Evolutionary conservation across 805 yeast species (phyloP).

Genomic region (Cyberlindnera sargentensis): DNA sequence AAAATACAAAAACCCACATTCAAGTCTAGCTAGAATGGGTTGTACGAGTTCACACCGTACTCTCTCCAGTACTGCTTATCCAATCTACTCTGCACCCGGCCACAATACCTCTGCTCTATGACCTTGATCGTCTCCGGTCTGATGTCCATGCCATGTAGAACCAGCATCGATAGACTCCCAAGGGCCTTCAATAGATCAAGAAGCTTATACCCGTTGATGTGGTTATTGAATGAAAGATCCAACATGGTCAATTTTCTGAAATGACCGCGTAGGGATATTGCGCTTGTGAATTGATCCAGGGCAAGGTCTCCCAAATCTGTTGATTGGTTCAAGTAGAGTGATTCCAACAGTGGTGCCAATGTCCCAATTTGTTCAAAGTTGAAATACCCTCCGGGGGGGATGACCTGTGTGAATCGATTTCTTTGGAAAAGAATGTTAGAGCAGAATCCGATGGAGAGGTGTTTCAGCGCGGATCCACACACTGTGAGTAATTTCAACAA

Average conservation of each 20-base stretch:
- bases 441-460: slow-evolving; percentile 18
- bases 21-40: slow-evolving; percentile 15
- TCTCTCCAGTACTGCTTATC: slow-evolving; percentile 20
- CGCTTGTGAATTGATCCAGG: slow-evolving; percentile 9
- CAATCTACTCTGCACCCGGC: slow-evolving; percentile 16
- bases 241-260: slow-evolving; percentile 7
- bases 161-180: slow-evolving; percentile 6
- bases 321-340: slow-evolving; percentile 18
- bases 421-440: slow-evolving; percentile 16
- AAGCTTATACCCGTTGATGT: slow-evolving; percentile 18
- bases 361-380: slow-evolving; percentile 15
- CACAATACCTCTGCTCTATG: slow-evolving; percentile 12
- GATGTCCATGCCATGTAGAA: slow-evolving; percentile 19
- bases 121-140: slow-evolving; percentile 13
- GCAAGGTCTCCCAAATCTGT: slow-evolving; percentile 20
- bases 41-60: slow-evolving; percentile 18
- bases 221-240: slow-evolving; percentile 20
- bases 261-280: slow-evolving; percentile 3
- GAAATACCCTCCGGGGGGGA: slow-evolving; percentile 13
- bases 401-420: slow-evolving; percentile 7
- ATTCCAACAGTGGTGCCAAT: slow-evolving; percentile 13
- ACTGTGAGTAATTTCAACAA: slow-evolving; percentile 10
- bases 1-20: slow-evolving; percentile 14
- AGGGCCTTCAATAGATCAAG: slow-evolving; percentile 13
- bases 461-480: slow-evolving; percentile 10